Conservation (phyloP, 2,329 filamentous ascomycete genomes). For the Cryphonectria nitschkei region DNA sequence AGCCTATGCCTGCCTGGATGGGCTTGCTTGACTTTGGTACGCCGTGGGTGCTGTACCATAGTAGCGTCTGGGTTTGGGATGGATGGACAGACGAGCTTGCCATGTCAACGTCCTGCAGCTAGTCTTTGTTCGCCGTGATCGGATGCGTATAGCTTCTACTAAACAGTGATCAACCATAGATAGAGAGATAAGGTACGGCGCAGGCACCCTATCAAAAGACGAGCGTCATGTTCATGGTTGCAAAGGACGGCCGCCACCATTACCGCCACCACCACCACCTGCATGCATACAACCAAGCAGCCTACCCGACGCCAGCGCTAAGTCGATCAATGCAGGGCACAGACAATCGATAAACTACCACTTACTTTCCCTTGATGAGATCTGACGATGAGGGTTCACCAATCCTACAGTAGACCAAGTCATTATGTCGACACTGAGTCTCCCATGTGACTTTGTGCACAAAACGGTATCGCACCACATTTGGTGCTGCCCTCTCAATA, state of each 20-base stretch:
- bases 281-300: background rate
- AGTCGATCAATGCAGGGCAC: background rate
- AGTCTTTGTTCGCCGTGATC: background rate
- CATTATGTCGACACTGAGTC: background rate
- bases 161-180: conserved; percentile 10
- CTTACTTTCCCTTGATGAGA: background rate
- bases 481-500: background rate
- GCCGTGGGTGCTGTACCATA: background rate
- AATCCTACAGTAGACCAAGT: background rate
- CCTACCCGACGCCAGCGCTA: background rate
- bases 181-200: conserved; percentile 22
- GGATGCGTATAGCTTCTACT: background rate
- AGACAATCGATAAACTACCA: background rate
- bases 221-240: background rate
- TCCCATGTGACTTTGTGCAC: conserved; percentile 1
- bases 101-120: background rate
- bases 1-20: background rate
- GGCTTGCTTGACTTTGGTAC: background rate
- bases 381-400: background rate
- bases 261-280: background rate
- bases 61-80: background rate
- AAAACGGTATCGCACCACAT: background rate
- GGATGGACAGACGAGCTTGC: background rate
- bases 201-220: background rate
- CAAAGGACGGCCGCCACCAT: background rate